These are phyloP conservation scores for Boletus tomentosulus DNA, from an alignment of 768 basidiomycete species.

Conservation along the genomic window DNA sequence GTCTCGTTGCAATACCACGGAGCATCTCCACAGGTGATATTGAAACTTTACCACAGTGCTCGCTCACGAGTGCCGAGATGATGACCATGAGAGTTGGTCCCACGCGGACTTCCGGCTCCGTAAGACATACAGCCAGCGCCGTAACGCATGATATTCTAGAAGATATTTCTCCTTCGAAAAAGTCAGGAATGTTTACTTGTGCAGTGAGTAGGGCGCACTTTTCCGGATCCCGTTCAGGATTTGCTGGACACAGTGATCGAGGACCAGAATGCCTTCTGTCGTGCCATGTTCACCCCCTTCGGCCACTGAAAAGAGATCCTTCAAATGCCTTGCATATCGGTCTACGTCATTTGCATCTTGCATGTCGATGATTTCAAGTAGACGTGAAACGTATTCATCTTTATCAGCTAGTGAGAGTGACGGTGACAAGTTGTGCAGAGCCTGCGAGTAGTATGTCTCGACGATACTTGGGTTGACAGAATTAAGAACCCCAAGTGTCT, in stretches of 20 bases:
- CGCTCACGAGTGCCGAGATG: slow-evolving; percentile 62
- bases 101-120: slow-evolving; percentile 34
- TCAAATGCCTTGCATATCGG: slow-evolving; percentile 50
- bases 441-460: slow-evolving; percentile 48
- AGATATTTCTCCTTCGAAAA: slow-evolving; percentile 32
- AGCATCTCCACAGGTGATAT: slow-evolving; percentile 48
- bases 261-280: slow-evolving; percentile 36
- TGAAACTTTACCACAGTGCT: slow-evolving; percentile 51
- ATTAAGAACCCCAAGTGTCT: slow-evolving; percentile 61
- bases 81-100: slow-evolving; percentile 64
- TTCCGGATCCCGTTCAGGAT: slow-evolving; percentile 48
- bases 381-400: slow-evolving; percentile 40
- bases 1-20: slow-evolving; percentile 38
- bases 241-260: slow-evolving; percentile 55
- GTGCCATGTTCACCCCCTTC: slow-evolving; percentile 31
- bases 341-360: slow-evolving; percentile 50
- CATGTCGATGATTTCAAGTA: slow-evolving; percentile 54
- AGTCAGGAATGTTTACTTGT: slow-evolving; percentile 10
- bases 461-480: slow-evolving; percentile 58
- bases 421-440: slow-evolving; percentile 36
- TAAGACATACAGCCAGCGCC: slow-evolving; percentile 41
- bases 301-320: slow-evolving; percentile 36
- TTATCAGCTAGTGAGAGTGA: slow-evolving; percentile 33
- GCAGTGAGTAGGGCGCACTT: slow-evolving; percentile 37
- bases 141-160: slow-evolving; percentile 45